Conservation (phyloP, 495 filamentous ascomycete genomes). For the Geoglossum glabrum region DNA sequence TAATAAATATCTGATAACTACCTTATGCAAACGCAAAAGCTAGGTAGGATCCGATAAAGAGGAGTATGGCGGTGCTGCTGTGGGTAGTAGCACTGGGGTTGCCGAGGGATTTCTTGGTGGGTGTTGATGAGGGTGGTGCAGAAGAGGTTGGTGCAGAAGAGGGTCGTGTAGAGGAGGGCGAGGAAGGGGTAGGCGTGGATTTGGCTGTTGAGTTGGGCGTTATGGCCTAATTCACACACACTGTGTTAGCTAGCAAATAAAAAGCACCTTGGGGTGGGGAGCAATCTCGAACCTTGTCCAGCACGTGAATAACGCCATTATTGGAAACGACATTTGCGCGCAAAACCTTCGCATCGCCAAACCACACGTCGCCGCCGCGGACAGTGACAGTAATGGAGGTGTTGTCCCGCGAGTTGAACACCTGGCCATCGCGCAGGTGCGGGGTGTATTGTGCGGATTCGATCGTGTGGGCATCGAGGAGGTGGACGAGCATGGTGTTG, state of each 20-base stretch:
- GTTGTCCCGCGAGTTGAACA: background rate
- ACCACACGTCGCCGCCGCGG: slow-evolving; percentile 2
- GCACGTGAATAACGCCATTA: slow-evolving; percentile 5
- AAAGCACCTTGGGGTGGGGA: background rate
- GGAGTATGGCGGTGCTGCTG: too few relatives aligned
- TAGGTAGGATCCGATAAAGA: too few relatives aligned
- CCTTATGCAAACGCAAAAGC: too few relatives aligned
- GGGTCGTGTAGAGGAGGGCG: too few relatives aligned
- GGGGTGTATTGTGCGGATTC: slow-evolving; percentile 3
- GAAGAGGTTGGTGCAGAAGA: too few relatives aligned
- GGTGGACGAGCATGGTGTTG: background rate
- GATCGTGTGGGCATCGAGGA: background rate
- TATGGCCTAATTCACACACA: background rate
- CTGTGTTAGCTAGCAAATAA: background rate
- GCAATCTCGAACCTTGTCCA: slow-evolving; percentile 3
- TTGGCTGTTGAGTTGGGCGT: background rate
- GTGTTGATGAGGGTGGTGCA: too few relatives aligned
- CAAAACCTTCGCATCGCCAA: slow-evolving; percentile 7
- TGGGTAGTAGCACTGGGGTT: background rate
- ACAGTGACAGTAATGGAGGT: slow-evolving; percentile 1
- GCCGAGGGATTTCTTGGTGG: background rate
- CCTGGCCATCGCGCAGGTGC: slow-evolving; percentile 6
- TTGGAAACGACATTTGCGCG: slow-evolving; percentile 5
- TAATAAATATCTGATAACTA: too few relatives aligned
- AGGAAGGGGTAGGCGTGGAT: background rate